Percentiles rank a stretch among this genome's conserved stretches.
phyloP scores from a whole-genome alignment of 2,329 filamentous ascomycete genomes.

The Zymoseptoria brevis region DNA sequence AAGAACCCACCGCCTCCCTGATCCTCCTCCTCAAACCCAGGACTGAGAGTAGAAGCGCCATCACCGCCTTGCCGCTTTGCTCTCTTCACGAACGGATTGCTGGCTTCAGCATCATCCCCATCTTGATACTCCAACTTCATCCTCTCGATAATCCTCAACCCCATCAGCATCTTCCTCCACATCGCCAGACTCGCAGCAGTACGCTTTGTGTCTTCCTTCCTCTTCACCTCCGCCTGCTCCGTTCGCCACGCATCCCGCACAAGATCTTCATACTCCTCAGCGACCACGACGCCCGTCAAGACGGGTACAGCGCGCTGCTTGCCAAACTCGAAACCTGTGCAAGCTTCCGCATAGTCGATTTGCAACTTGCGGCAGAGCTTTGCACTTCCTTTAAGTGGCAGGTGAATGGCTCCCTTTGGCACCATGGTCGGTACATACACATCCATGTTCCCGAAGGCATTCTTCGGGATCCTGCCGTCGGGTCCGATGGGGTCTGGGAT shows the following conservation, averaged over 20 bases:
- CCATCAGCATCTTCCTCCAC: constrained; percentile 85
- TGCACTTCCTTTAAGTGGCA: constrained; percentile 68
- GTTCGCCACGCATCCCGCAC: constrained; percentile 68
- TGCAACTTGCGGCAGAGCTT: constrained; percentile 75
- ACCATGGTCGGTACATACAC: constrained; percentile 93
- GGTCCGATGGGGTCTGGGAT: constrained; percentile 68
- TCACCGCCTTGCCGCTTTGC: constrained; percentile 20
- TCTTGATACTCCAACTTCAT: constrained; percentile 70
- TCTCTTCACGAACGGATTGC: constrained; percentile 45
- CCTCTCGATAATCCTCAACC: constrained; percentile 70
- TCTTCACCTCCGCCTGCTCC: constrained; percentile 65
- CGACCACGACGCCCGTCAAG: constrained; percentile 81
- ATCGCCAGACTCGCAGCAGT: constrained; percentile 62
- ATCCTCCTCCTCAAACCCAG: constrained; percentile 13
- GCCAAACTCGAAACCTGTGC: constrained; percentile 93
- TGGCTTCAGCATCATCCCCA: constrained; percentile 33
- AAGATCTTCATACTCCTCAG: constrained; percentile 65
- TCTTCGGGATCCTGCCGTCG: constrained; percentile 84
- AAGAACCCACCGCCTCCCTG: constrained; percentile 37
- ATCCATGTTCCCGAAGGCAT: constrained; percentile 93
- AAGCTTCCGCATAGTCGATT: constrained; percentile 88
- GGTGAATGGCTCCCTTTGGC: constrained; percentile 72
- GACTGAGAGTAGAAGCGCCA: background rate
- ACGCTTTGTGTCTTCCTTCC: constrained; percentile 77
- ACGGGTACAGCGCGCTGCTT: constrained; percentile 89